Percentiles rank a stretch among this genome's conserved stretches.
phyloP scores from a whole-genome alignment of 2,329 filamentous ascomycete genomes.

The Cordyceps farinosa region DNA sequence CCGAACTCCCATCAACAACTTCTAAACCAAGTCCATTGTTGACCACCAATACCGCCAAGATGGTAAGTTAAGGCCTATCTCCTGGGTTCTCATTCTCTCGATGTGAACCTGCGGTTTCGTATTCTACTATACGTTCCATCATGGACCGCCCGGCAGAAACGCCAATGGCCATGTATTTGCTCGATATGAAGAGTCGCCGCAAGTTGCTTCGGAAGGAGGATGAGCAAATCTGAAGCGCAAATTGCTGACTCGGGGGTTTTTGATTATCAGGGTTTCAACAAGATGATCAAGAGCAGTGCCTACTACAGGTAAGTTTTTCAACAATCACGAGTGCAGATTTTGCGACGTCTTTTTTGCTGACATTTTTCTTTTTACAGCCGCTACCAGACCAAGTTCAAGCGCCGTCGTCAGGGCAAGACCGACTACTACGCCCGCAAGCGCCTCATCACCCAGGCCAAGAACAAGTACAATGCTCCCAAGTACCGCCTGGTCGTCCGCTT shows the following conservation, averaged over 20 bases:
- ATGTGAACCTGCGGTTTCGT: conserved; percentile 2
- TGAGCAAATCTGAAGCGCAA: conserved; percentile 84
- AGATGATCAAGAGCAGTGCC: conserved; percentile 94
- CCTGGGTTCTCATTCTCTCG: conserved; percentile 11
- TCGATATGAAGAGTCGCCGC: conserved; percentile 69
- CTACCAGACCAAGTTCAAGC: conserved; percentile 99
- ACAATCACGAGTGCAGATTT: background rate
- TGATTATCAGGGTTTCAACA: conserved; percentile 73
- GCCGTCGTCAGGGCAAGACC: conserved; percentile 93
- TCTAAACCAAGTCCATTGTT: conserved; percentile 38
- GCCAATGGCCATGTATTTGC: conserved; percentile 31
- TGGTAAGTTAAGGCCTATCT: conserved; percentile 59
- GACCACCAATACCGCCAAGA: conserved; percentile 56
- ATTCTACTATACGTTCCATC: background rate
- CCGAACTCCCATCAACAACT: conserved; percentile 30
- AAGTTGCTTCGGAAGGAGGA: conserved; percentile 93
- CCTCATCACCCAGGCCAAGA: conserved; percentile 99
- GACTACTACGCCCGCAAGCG: conserved; percentile 99
- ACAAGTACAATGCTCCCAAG: conserved; percentile 99
- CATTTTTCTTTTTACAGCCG: conserved; percentile 56
- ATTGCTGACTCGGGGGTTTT: conserved; percentile 93
- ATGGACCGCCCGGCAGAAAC: conserved; percentile 39
- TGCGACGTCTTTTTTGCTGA: conserved; percentile 24
- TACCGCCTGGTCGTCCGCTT: conserved; percentile 99
- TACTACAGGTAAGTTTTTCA: conserved; percentile 83